phyloP scores from a whole-genome alignment of 371 early-diverging fungal species.

The Phascolomyces articulosus region DNA sequence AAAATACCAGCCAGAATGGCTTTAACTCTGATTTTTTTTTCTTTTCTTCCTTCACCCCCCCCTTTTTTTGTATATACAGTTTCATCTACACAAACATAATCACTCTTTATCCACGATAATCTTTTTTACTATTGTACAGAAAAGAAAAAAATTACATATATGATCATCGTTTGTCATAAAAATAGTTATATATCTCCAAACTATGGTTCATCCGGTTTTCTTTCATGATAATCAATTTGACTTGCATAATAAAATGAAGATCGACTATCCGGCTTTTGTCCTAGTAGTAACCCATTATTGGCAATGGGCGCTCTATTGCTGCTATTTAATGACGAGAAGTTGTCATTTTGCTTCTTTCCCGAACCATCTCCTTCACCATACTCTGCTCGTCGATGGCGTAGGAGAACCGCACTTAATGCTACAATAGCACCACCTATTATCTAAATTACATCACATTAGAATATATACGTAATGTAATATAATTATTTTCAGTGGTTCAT shows the following conservation, averaged over 20 bases:
- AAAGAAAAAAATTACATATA: neutral
- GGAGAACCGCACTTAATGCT: constrained; percentile 21
- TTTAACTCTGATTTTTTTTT: constrained; percentile 14
- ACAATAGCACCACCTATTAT: constrained; percentile 30
- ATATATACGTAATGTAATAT: neutral
- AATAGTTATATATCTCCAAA: neutral
- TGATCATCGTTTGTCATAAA: too few relatives aligned
- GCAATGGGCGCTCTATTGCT: neutral
- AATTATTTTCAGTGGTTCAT: neutral
- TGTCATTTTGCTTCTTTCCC: neutral
- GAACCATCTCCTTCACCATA: neutral
- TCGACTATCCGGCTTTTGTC: constrained; percentile 28
- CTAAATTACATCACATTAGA: constrained; percentile 13
- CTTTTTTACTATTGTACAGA: constrained; percentile 3
- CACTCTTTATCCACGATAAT: neutral
- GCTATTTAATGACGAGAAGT: too few relatives aligned
- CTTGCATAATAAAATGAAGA: constrained; percentile 22
- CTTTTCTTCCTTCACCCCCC: neutral
- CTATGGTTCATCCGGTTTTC: constrained; percentile 24
- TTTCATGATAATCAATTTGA: constrained; percentile 17
- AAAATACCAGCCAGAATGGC: constrained; percentile 59
- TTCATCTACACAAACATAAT: neutral
- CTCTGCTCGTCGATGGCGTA: constrained; percentile 16
- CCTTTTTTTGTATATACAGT: constrained; percentile 3
- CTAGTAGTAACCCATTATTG: constrained; percentile 5